Percentiles rank a stretch among this genome's conserved stretches.
Conservation (phyloP, 352 stramenopile species). For the Blastocystis hominis region DNA sequence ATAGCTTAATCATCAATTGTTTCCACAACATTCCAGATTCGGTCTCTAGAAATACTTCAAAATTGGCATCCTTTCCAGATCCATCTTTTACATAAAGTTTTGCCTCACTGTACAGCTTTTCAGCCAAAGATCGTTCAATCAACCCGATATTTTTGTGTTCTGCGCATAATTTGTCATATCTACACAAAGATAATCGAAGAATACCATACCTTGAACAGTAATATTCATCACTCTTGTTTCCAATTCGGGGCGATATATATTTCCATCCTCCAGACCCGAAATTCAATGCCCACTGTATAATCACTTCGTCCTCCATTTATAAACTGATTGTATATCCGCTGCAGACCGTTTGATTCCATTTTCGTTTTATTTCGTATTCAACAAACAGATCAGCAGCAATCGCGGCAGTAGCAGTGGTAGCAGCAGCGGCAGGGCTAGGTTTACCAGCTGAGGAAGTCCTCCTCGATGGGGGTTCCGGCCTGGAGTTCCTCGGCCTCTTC, state of each 20-base stretch:
- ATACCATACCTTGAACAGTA: not conserved
- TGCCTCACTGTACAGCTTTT: not conserved
- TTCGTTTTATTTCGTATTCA: too few species aligned
- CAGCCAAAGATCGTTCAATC: not conserved
- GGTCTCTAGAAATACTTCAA: not conserved
- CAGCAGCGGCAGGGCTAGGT: too few species aligned
- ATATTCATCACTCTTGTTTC: not conserved
- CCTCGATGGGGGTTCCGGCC: not conserved
- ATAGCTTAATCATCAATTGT: not conserved
- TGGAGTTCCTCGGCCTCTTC: not conserved
- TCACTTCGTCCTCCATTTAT: not conserved
- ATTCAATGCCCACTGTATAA: not conserved
- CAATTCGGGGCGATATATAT: not conserved
- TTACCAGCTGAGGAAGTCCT: slow-evolving; percentile 35
- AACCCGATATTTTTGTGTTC: not conserved
- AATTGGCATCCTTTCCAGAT: not conserved
- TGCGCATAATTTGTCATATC: not conserved
- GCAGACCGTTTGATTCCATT: too few species aligned
- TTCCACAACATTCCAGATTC: not conserved
- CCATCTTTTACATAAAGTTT: not conserved
- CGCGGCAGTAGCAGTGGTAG: too few species aligned
- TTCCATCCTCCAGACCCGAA: slow-evolving; percentile 10
- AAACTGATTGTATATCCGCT: not conserved
- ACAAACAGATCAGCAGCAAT: too few species aligned
- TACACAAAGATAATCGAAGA: not conserved